These are phyloP conservation scores for Triangularia setosa DNA, from an alignment of 2,329 filamentous ascomycete species.

Conservation along the genomic window DNA sequence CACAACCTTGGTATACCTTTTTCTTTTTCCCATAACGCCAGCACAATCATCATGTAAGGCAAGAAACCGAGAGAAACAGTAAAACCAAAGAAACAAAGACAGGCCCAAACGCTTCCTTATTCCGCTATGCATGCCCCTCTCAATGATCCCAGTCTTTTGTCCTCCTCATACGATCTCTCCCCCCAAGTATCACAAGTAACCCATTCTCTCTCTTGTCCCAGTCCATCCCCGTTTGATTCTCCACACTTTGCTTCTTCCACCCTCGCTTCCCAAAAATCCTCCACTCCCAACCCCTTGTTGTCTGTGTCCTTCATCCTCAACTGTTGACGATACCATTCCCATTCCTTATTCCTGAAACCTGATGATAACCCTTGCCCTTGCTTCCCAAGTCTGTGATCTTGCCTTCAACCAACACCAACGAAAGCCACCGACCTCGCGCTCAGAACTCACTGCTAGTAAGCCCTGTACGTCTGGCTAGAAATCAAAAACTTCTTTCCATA, in stretches of 20 bases:
- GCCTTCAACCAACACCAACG: not conserved
- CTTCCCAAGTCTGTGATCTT: not conserved
- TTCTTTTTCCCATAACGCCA: not conserved
- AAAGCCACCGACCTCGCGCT: not conserved
- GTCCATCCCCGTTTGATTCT: not conserved
- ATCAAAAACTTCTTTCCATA: conserved; percentile 60
- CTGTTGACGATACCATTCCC: not conserved
- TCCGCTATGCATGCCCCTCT: not conserved
- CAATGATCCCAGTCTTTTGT: not conserved
- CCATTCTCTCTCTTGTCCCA: not conserved
- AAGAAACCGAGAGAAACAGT: not conserved
- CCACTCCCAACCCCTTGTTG: not conserved
- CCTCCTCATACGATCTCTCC: not conserved
- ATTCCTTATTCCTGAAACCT: too few species aligned
- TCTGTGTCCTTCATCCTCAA: not conserved
- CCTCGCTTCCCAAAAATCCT: not conserved
- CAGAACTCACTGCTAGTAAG: conserved; percentile 24
- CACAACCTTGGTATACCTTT: not conserved
- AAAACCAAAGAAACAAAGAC: not conserved
- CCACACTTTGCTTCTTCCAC: not conserved
- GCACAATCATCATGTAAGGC: not conserved
- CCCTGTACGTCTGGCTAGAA: conserved; percentile 68
- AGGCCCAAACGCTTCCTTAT: not conserved
- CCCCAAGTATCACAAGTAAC: not conserved
- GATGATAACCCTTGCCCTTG: too few species aligned